Base-by-base conservation (phyloP, 2,329 filamentous ascomycete species). In the Trichoderma afroharzianum region DNA sequence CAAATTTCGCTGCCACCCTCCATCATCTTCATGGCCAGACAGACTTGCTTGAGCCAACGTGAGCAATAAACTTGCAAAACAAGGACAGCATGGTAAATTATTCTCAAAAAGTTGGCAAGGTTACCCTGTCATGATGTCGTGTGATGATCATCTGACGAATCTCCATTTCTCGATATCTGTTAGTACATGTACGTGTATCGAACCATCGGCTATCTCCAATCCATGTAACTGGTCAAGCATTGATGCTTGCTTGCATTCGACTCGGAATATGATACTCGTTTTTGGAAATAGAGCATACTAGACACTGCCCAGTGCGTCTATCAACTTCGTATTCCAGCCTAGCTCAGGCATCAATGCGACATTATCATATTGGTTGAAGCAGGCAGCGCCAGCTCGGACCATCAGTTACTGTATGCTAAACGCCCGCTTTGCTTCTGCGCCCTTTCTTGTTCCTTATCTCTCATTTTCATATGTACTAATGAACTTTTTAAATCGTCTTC, bases 121-220 rank as follows among this genome's bases (percentile, higher is more conserved):
- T 3, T 43, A 43, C 33, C 32, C 6, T 43, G 26, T 15, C n/a
- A 30, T 39, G 3, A n/a, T 47, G 12, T 50, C 55, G 53, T 33
- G 1, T 61, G 66, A 68, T n/a, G 24, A 15, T 50, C 39, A 24
- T 33, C 28, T 61, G 26, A 61, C 36, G 53, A 9, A 11, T 18
- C 21, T 32, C 36, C 28, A 11, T 62, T 14, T 39, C 39, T 55
- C 26, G 43, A 33, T 28, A 43, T 61, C 53, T 32, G 26, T n/a
- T 3, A 28, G 33, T 58, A 58, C 24, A 18, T 43, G 63, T 61
- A 58, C 33, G 50, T 57, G 63, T 61, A 43, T 69, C 57, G 57
- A 61, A 43, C 67, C 32, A 33, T 69, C 67, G 67, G 57, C 53
- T 69, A 69, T 69, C 67, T 69, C 15, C 30, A 33, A 43, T 18